phyloP scores from a whole-genome alignment of 352 stramenopile species.

The Peronosclerospora sorghi region DNA sequence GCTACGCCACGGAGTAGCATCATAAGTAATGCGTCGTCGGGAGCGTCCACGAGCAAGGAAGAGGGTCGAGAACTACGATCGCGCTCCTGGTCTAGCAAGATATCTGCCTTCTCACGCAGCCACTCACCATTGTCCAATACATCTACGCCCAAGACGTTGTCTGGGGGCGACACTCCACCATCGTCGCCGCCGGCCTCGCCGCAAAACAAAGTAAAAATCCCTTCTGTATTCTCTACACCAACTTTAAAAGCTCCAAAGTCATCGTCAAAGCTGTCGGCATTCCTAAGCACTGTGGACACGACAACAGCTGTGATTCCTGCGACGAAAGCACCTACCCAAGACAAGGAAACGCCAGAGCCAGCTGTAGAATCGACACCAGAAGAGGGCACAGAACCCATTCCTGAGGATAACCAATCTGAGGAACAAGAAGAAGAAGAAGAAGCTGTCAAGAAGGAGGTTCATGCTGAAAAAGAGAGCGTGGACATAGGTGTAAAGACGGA shows the following conservation, averaged over 20 bases:
- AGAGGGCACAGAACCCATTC: constrained; percentile 6
- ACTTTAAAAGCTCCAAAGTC: constrained; percentile 14
- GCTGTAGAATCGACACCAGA: constrained; percentile 14
- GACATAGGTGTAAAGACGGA: constrained; percentile 7
- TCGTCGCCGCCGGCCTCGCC: constrained; percentile 19
- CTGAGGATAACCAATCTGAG: constrained; percentile 20
- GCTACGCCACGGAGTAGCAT: constrained; percentile 22
- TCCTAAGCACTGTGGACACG: constrained; percentile 49
- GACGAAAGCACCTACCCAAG: constrained; percentile 8
- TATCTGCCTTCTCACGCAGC: constrained; percentile 43
- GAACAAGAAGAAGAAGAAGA: constrained; percentile 10
- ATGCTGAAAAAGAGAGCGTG: constrained; percentile 3
- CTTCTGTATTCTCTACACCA: constrained; percentile 22
- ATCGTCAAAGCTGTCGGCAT: constrained; percentile 46
- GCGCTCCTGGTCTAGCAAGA: constrained; percentile 53
- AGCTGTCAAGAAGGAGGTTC: constrained; percentile 6
- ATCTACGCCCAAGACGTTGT: constrained; percentile 17
- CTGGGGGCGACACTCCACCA: constrained; percentile 12
- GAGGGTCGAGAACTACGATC: constrained; percentile 13
- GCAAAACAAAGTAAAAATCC: constrained; percentile 19
- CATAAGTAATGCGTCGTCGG: constrained; percentile 24
- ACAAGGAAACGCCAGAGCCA: constrained; percentile 6
- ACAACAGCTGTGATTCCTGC: constrained; percentile 4
- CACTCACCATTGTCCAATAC: constrained; percentile 27
- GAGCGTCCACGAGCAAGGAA: constrained; percentile 18